Evolutionary conservation across 2,329 filamentous ascomycete genomes (phyloP).

Genomic region (Basipetospora chlamydospora): DNA sequence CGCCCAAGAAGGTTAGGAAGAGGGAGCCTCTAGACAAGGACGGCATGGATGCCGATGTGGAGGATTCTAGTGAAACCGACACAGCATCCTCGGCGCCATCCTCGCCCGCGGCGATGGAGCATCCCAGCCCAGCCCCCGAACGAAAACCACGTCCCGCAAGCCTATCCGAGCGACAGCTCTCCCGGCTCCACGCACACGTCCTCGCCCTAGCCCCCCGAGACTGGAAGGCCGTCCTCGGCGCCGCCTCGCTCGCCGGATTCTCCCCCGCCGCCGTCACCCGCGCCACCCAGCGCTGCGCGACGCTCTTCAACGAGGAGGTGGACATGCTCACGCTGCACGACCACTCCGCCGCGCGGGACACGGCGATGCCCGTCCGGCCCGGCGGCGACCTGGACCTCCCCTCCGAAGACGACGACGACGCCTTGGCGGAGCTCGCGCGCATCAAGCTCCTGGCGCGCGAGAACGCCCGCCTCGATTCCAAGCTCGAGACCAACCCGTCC

Average conservation of each 20-base stretch:
- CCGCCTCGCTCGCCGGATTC: constrained; percentile 64
- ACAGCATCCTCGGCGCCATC: no score
- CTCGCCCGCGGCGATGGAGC: no score
- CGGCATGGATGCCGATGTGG: no score
- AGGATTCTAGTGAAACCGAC: no score
- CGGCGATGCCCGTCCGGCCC: not conserved
- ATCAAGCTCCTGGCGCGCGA: constrained; percentile 13
- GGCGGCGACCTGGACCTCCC: constrained; percentile 7
- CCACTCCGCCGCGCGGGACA: not conserved
- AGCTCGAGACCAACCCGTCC: not conserved
- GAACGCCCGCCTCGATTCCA: not conserved
- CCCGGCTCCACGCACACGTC: no score
- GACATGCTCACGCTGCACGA: constrained; percentile 40
- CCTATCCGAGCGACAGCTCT: no score
- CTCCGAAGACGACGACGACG: constrained; percentile 3
- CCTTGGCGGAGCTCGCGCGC: constrained; percentile 9
- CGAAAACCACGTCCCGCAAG: no score
- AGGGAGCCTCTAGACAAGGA: no score
- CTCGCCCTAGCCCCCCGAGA: constrained; percentile 40
- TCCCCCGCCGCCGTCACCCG: constrained; percentile 48
- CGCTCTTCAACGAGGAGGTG: constrained; percentile 63
- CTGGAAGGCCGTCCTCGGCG: constrained; percentile 74
- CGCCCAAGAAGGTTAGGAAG: no score
- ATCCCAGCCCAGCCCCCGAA: no score
- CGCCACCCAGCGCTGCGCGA: constrained; percentile 58